These are phyloP conservation scores for Phycomyces blakesleeanus DNA, from an alignment of 192 early-diverging fungal species.

Conservation along the genomic window DNA sequence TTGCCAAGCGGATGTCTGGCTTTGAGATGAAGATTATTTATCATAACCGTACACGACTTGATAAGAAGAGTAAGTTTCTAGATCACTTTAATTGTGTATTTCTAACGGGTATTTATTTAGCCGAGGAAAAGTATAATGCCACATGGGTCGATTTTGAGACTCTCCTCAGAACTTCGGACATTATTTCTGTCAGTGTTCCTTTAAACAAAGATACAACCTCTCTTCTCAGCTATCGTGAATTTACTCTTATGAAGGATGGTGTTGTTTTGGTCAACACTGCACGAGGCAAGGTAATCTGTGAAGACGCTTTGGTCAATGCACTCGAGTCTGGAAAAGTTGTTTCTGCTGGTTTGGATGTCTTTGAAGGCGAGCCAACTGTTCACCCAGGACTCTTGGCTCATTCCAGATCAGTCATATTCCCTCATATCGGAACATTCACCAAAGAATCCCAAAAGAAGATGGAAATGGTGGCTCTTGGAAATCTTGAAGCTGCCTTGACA, in stretches of 20 bases:
- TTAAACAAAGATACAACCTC: slow-evolving; percentile 38
- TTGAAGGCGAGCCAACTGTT: slow-evolving; percentile 43
- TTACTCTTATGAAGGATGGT: slow-evolving; percentile 48
- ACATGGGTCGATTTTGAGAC: slow-evolving; percentile 49
- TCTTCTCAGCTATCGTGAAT: slow-evolving; percentile 39
- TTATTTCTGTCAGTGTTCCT: slow-evolving; percentile 45
- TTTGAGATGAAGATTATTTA: slow-evolving; percentile 47
- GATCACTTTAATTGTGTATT: background rate
- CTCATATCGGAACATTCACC: slow-evolving; percentile 47
- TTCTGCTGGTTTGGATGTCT: slow-evolving; percentile 29
- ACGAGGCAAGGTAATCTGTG: slow-evolving; percentile 46
- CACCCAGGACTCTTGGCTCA: slow-evolving; percentile 40
- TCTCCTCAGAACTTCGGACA: slow-evolving; percentile 44
- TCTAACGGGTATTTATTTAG: slow-evolving; percentile 14
- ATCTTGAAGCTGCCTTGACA: slow-evolving; percentile 32
- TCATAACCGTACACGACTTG: slow-evolving; percentile 43
- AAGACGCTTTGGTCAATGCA: slow-evolving; percentile 45
- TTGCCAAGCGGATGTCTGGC: slow-evolving; percentile 44
- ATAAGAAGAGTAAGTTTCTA: slow-evolving; percentile 31
- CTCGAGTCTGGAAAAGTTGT: slow-evolving; percentile 46
- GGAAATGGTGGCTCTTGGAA: slow-evolving; percentile 42
- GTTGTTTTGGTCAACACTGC: slow-evolving; percentile 48
- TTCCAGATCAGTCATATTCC: slow-evolving; percentile 40
- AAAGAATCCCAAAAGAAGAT: slow-evolving; percentile 41
- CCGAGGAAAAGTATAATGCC: slow-evolving; percentile 42